A percentile compares a stretch with the other conserved stretches of the same genome.
These are phyloP conservation scores for Pichia sp. DNA, from an alignment of 1,139 yeast species.

Conservation along the genomic window DNA sequence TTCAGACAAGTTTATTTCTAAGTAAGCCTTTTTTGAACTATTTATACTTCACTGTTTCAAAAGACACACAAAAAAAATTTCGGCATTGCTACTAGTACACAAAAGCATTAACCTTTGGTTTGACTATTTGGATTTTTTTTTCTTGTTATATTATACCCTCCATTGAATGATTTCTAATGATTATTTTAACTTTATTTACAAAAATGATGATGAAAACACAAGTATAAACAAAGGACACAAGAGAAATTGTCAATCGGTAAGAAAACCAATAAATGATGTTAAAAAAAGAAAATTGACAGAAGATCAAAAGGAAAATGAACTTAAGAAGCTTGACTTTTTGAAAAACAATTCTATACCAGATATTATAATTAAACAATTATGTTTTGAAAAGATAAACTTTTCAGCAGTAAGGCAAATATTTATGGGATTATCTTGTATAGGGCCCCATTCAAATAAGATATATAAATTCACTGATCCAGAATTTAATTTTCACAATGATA, in stretches of 20 bases:
- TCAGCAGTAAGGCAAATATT: not conserved
- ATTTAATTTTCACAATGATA: not conserved
- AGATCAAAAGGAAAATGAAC: not conserved
- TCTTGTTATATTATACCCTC: too few relatives aligned
- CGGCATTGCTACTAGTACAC: not conserved
- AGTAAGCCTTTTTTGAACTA: too few relatives aligned
- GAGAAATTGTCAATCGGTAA: not conserved
- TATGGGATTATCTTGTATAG: constrained; percentile 4
- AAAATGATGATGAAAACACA: constrained; percentile 8
- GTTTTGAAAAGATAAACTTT: constrained; percentile 6
- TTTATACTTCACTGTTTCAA: too few relatives aligned
- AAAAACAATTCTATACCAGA: constrained; percentile 9
- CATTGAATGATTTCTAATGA: not conserved
- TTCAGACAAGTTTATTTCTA: too few relatives aligned
- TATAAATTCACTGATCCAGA: not conserved
- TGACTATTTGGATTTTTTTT: too few relatives aligned
- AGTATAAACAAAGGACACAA: constrained; percentile 2
- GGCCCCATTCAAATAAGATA: constrained; percentile 9
- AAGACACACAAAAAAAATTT: not conserved
- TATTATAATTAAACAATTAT: constrained; percentile 20
- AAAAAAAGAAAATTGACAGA: not conserved
- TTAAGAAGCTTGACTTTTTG: not conserved
- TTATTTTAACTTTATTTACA: constrained; percentile 4
- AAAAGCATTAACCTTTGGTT: too few relatives aligned
- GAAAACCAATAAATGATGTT: not conserved